Base-by-base conservation (phyloP, 108 stramenopile genomes). In the Cyclotella sp. region DNA sequence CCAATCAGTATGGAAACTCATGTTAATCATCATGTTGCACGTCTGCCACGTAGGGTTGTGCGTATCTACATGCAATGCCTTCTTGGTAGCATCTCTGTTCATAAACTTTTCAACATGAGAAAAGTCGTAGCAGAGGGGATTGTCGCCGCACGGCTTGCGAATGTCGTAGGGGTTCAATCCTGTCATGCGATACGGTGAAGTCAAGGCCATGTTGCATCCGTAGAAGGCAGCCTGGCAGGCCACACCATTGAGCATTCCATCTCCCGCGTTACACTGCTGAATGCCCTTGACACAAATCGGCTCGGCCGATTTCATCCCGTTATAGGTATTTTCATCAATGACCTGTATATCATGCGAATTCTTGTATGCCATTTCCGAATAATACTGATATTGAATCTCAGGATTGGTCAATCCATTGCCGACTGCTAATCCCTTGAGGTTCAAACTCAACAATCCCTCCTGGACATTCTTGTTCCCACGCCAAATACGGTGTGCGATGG, bases 351-450 rank as follows among this genome's bases (percentile, higher is more conserved):
- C 82, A 80, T 98, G 95, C 0, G 89, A 85, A 77, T 98, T 98
- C 73, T 98, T 93, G 72, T 72, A 91, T 4, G 92, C 98, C 96
- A 98, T 96, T 73, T 96, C 90, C 15, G 97, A 85, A 76, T 98
- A 98, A 72, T 78, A 89, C 74, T 85, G 68, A 78, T 98, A 97
- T 77, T 99, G 99, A 13, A 85, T 85, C 63, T 88, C 92, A 3
- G 98, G 97, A 70, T 94, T 75, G n/a, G 97, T 98, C 10, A 98
- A 82, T 4, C 97, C 97, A 82, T 99, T 99, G 9, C 99, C 99
- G 63, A 99, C 87, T 42, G 93, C 97, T 34, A 99, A 45, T 29
- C 99, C 99, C 55, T 75, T 77, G 15, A 98, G 79, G 71, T 95
- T 94, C 45, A 98, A 69, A 10, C 66, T 22, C 24, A 87, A 77